Evolutionary conservation across 2,329 filamentous ascomycete genomes (phyloP).

Genomic region (Calycina herbarum): DNA sequence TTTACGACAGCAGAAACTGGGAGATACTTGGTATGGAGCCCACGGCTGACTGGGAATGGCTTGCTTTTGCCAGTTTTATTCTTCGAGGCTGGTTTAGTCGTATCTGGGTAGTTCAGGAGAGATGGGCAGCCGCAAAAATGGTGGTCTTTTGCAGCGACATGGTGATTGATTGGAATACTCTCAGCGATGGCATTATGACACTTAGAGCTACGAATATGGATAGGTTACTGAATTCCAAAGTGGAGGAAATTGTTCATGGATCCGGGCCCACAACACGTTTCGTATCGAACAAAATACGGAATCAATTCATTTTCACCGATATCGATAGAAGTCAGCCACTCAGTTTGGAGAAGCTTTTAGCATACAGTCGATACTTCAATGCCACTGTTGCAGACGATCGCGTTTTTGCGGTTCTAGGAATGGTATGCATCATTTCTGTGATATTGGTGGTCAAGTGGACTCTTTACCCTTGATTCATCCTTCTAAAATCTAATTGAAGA

Average conservation of each 20-base stretch:
- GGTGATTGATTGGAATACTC: slow-evolving; percentile 6
- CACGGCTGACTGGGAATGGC: slow-evolving; percentile 15
- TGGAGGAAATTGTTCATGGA: background rate
- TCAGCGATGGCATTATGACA: slow-evolving; percentile 15
- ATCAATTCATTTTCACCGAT: slow-evolving; percentile 18
- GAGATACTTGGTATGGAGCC: slow-evolving; percentile 13
- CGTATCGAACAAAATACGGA: slow-evolving; percentile 17
- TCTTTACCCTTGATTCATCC: too few relatives aligned
- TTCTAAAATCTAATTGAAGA: too few relatives aligned
- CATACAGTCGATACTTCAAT: slow-evolving; percentile 19
- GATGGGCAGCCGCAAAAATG: background rate
- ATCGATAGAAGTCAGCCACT: slow-evolving; percentile 12
- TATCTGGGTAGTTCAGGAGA: background rate
- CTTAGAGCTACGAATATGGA: slow-evolving; percentile 17
- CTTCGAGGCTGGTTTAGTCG: background rate
- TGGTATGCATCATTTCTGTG: background rate
- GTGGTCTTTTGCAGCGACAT: background rate
- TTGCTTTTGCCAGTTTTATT: background rate
- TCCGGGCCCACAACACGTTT: background rate
- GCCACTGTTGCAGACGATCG: slow-evolving; percentile 19
- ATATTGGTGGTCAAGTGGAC: too few relatives aligned
- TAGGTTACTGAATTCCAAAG: slow-evolving; percentile 11
- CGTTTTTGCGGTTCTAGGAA: slow-evolving; percentile 18
- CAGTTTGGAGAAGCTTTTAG: slow-evolving; percentile 18
- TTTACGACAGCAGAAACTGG: slow-evolving; percentile 12